Evolutionary conservation across 2,329 filamentous ascomycete species (phyloP).

Genomic region (Hypoxylon sp.): DNA sequence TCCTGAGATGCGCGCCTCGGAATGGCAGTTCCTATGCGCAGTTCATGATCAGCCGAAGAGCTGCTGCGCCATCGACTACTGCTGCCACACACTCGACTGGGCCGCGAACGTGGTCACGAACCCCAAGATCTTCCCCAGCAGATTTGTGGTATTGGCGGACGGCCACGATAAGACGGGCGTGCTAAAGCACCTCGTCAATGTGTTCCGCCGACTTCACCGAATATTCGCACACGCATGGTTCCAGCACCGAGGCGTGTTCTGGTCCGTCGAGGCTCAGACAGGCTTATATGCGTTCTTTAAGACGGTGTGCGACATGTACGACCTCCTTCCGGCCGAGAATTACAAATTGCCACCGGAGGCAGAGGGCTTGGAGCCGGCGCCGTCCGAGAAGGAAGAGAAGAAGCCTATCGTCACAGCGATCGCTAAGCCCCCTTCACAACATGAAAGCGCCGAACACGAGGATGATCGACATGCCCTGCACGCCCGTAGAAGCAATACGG

Average conservation of each 20-base stretch:
- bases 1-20: conserved; percentile 97
- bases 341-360: conserved; percentile 96
- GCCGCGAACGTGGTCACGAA: conserved; percentile 94
- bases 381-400: conserved; percentile 61
- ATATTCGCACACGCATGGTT: conserved; percentile 99
- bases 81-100: conserved; percentile 98
- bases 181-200: conserved; percentile 89
- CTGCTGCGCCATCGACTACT: conserved; percentile 99
- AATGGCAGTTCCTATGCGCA: conserved; percentile 99
- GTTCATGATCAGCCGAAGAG: conserved; percentile 97
- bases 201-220: conserved; percentile 92
- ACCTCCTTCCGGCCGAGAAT: conserved; percentile 90
- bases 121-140: conserved; percentile 93
- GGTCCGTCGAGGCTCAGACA: conserved; percentile 91
- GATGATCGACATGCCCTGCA: conserved; percentile 65
- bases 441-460: conserved; percentile 58
- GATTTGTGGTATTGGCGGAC: conserved; percentile 73
- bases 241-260: conserved; percentile 94
- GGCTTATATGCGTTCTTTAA: conserved; percentile 98
- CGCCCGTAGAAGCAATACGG: conserved; percentile 77
- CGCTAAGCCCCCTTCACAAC: conserved; percentile 50
- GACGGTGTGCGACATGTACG: conserved; percentile 93
- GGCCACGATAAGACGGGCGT: conserved; percentile 74
- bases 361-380: conserved; percentile 78
- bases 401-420: conserved; percentile 57